A percentile compares a stretch with the other conserved stretches of the same genome.
phyloP scores from a whole-genome alignment of 371 early-diverging fungal genomes.

The Parasitella parasitica region DNA sequence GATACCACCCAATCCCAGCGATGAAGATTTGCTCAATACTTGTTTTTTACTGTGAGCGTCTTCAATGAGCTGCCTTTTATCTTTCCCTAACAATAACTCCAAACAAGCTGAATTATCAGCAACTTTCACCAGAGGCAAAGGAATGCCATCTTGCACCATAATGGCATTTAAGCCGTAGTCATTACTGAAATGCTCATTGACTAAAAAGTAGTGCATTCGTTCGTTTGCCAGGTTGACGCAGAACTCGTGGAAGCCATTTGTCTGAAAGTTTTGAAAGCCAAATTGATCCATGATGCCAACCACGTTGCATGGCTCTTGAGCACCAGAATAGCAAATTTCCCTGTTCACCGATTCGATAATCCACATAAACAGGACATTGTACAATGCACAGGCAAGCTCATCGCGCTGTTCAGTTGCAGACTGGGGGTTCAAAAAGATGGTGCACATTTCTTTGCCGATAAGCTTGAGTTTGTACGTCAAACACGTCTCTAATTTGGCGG shows the following conservation, averaged over 20 bases:
- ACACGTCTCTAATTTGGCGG: constrained; percentile 65
- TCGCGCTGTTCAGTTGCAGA: constrained; percentile 52
- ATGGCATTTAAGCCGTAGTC: constrained; percentile 53
- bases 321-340: constrained; percentile 40
- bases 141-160: constrained; percentile 44
- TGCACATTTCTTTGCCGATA: constrained; percentile 61
- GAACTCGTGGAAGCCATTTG: constrained; percentile 73
- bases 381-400: constrained; percentile 37
- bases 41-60: constrained; percentile 6
- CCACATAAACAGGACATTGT: constrained; percentile 45
- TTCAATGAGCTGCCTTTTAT: constrained; percentile 11
- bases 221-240: constrained; percentile 85
- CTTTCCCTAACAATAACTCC: constrained; percentile 49
- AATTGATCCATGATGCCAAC: constrained; percentile 77
- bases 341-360: constrained; percentile 47
- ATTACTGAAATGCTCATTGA: constrained; percentile 55
- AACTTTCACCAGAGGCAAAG: constrained; percentile 50
- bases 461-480: constrained; percentile 45
- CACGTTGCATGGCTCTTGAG: constrained; percentile 67
- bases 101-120: constrained; percentile 53
- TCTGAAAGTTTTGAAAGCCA: constrained; percentile 55
- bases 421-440: constrained; percentile 59
- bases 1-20: constrained; percentile 34
- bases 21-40: constrained; percentile 20
- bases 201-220: constrained; percentile 72